These are phyloP conservation scores for Lenzites betulinus DNA, from an alignment of 768 basidiomycete genomes.

Conservation along the genomic window DNA sequence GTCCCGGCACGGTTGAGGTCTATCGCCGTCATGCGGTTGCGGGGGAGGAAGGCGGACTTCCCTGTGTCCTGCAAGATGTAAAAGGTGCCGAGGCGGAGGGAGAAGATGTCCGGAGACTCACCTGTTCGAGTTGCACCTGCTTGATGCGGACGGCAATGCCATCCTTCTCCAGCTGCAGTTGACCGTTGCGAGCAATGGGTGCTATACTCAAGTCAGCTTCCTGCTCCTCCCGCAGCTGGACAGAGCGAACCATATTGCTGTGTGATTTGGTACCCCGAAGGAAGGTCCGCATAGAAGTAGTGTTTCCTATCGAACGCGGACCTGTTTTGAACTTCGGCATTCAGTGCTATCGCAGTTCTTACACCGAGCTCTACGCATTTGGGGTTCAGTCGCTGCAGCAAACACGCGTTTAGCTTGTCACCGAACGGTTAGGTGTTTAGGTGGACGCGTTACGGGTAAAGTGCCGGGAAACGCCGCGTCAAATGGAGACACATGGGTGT, in stretches of 20 bases:
- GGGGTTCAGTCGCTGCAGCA: slow-evolving; percentile 55
- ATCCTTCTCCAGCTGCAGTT: slow-evolving; percentile 46
- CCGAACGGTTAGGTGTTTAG: neutral
- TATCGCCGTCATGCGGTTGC: slow-evolving; percentile 56
- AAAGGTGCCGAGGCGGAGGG: neutral
- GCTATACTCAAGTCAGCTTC: slow-evolving; percentile 45
- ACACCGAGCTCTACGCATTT: slow-evolving; percentile 79
- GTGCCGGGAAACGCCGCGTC: slow-evolving; percentile 96
- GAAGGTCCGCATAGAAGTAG: slow-evolving; percentile 96
- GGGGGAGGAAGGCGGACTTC: slow-evolving; percentile 69
- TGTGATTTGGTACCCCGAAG: slow-evolving; percentile 95
- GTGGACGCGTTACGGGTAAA: slow-evolving; percentile 65
- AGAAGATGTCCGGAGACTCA: slow-evolving; percentile 33
- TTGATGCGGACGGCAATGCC: slow-evolving; percentile 71
- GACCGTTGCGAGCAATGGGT: slow-evolving; percentile 74
- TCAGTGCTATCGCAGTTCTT: slow-evolving; percentile 78
- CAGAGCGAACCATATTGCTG: slow-evolving; percentile 79
- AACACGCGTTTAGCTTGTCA: slow-evolving; percentile 7
- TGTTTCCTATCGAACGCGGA: slow-evolving; percentile 97
- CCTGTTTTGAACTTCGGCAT: slow-evolving; percentile 58
- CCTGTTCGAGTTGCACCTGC: slow-evolving; percentile 96
- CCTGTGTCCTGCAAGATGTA: slow-evolving; percentile 78
- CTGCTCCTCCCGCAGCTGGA: slow-evolving; percentile 49
- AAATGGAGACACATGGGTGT: slow-evolving; percentile 71
- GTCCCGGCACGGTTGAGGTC: slow-evolving; percentile 92